Conservation (phyloP, 2,329 filamentous ascomycete species). For the Aspergillus glaucus region DNA sequence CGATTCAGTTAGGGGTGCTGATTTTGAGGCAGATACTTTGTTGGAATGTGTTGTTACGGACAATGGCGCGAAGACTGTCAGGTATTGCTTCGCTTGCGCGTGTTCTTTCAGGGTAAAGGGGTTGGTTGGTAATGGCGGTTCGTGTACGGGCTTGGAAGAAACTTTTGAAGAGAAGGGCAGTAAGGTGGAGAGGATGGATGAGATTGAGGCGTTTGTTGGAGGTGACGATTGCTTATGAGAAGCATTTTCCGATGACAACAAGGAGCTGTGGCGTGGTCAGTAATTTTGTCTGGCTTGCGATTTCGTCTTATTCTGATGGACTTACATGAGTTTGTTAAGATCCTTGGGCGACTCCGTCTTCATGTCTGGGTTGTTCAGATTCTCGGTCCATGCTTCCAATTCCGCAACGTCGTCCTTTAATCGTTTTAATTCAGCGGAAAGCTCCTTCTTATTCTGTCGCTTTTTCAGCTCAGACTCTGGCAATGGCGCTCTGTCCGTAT, state of each 20-base stretch:
- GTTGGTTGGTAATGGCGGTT: constrained; percentile 53
- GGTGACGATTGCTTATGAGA: constrained; percentile 15
- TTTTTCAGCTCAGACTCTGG: constrained; percentile 36
- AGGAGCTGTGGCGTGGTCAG: constrained; percentile 22
- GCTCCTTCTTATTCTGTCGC: constrained; percentile 46
- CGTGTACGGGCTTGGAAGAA: constrained; percentile 12
- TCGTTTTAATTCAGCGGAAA: constrained; percentile 51
- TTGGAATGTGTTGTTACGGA: constrained; percentile 40
- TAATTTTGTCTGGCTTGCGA: not conserved
- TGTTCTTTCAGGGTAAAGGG: constrained; percentile 51
- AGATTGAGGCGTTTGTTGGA: constrained; percentile 23
- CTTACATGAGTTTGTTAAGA: constrained; percentile 29
- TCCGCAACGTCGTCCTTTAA: constrained; percentile 55
- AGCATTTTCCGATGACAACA: constrained; percentile 25
- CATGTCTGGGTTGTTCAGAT: constrained; percentile 38
- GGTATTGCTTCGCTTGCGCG: constrained; percentile 58
- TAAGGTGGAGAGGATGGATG: constrained; percentile 33
- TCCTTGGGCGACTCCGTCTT: constrained; percentile 28
- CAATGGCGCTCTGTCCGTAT: constrained; percentile 10
- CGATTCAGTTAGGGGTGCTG: constrained; percentile 21
- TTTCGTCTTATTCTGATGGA: not conserved
- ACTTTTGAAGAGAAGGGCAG: constrained; percentile 34
- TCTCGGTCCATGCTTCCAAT: constrained; percentile 54
- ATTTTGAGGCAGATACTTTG: constrained; percentile 14
- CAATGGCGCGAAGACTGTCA: constrained; percentile 66